Evolutionary conservation across 148 eudicot genomes (phyloP).

Genomic region (Rhododendron mucronatum): DNA sequence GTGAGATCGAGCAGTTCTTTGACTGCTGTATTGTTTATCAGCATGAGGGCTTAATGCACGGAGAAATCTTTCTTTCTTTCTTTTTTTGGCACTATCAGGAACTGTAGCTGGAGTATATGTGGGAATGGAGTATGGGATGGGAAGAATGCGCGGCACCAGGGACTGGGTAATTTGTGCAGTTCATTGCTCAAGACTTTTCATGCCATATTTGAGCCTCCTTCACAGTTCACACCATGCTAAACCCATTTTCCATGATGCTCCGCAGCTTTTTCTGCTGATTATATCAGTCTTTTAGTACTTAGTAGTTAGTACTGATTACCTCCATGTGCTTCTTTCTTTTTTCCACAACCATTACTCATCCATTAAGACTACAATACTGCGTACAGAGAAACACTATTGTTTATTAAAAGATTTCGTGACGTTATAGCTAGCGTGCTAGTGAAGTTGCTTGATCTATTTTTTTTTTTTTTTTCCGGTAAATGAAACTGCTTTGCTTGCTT

Average conservation of each 20-base stretch:
- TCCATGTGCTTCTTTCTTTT: not conserved
- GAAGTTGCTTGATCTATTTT: not conserved
- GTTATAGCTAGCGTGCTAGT: not conserved
- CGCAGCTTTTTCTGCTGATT: not conserved
- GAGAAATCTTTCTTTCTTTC: not conserved
- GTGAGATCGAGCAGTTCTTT: not conserved
- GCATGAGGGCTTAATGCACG: not conserved
- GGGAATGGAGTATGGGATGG: constrained; percentile 85
- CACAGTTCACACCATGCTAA: not conserved
- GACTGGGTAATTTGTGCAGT: constrained; percentile 62
- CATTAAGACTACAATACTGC: not conserved
- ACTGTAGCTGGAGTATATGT: constrained; percentile 78
- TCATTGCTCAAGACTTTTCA: not conserved
- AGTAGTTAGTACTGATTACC: not conserved
- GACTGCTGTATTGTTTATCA: not conserved
- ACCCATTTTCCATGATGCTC: not conserved
- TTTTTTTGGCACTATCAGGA: constrained; percentile 40
- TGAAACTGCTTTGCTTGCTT: not conserved
- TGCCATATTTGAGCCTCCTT: not conserved
- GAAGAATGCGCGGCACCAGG: constrained; percentile 53
- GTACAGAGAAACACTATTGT: not conserved
- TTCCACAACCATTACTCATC: not conserved
- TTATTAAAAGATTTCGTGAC: not conserved
- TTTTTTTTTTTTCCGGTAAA: no score
- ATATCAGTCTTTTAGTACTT: not conserved